Conservation (phyloP, 2,329 filamentous ascomycete genomes). For the Teratosphaeria gauchensis region DNA sequence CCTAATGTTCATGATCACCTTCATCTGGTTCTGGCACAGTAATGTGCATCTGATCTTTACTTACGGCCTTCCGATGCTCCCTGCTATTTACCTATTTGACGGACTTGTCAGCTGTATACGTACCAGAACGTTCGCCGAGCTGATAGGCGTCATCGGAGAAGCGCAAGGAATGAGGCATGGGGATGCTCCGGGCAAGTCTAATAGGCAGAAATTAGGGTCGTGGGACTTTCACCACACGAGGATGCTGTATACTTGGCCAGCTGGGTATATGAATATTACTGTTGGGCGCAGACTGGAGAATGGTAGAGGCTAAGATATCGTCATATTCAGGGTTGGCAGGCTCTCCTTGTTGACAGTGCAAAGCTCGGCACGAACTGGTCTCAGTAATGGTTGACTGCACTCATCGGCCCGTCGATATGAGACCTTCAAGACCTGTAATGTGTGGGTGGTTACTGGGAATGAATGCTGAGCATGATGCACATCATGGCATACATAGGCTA, state of each 20-base stretch:
- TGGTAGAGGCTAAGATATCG: neutral
- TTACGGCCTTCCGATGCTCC: constrained; percentile 56
- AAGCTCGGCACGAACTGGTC: neutral
- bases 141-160: constrained; percentile 47
- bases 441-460: neutral
- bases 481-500: neutral
- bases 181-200: neutral
- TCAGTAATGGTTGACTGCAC: neutral
- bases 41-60: constrained; percentile 53
- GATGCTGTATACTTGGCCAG: constrained; percentile 38
- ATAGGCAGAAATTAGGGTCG: constrained; percentile 11
- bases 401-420: neutral
- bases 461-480: neutral
- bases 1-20: constrained; percentile 44
- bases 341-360: neutral
- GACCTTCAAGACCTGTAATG: no score
- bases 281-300: constrained; percentile 22
- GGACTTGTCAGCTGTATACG: constrained; percentile 58
- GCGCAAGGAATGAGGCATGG: constrained; percentile 31
- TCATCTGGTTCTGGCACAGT: constrained; percentile 44
- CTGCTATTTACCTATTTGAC: constrained; percentile 59
- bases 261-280: constrained; percentile 39
- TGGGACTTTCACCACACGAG: constrained; percentile 35
- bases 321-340: neutral
- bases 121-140: constrained; percentile 57